Percentiles rank a stretch among this genome's conserved stretches.
phyloP scores from a whole-genome alignment of 2,329 filamentous ascomycete genomes.

The Chlorencoelia australis region DNA sequence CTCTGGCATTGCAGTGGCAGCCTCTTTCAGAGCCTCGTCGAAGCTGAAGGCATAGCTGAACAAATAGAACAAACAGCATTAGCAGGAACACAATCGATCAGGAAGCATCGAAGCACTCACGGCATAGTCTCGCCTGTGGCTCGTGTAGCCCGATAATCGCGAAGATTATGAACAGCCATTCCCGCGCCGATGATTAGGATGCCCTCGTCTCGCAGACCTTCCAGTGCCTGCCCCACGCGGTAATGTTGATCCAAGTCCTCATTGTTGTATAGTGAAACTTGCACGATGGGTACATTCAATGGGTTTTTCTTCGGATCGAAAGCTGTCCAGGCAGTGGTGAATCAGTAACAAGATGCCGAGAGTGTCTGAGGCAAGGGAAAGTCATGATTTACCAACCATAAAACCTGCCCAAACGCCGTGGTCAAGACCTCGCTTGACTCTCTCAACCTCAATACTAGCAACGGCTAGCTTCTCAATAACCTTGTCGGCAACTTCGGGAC shows the following conservation, averaged over 20 bases:
- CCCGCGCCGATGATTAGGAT: slow-evolving; percentile 60
- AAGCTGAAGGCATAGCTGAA: slow-evolving; percentile 35
- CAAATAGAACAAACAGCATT: no score
- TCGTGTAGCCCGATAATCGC: slow-evolving; percentile 38
- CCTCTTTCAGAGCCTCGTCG: slow-evolving; percentile 48
- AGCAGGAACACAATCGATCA: slow-evolving; percentile 7
- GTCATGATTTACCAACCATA: slow-evolving; percentile 20
- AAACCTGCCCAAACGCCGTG: slow-evolving; percentile 66
- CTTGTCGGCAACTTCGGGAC: slow-evolving; percentile 46
- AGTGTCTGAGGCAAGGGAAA: slow-evolving; percentile 5
- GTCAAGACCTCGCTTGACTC: slow-evolving; percentile 56
- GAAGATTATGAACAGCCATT: slow-evolving; percentile 66
- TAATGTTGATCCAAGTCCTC: slow-evolving; percentile 59
- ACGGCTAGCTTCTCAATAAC: slow-evolving; percentile 46
- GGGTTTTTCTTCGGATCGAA: slow-evolving; percentile 37
- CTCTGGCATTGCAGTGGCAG: slow-evolving; percentile 20
- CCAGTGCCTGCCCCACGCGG: slow-evolving; percentile 53
- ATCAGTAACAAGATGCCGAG: slow-evolving; percentile 8
- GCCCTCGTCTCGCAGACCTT: slow-evolving; percentile 53
- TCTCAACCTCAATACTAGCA: slow-evolving; percentile 49
- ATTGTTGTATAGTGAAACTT: slow-evolving; percentile 57
- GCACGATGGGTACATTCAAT: slow-evolving; percentile 57
- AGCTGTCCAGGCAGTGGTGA: slow-evolving; percentile 6
- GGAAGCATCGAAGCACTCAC: slow-evolving; percentile 35
- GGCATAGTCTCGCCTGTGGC: slow-evolving; percentile 44